Base-by-base conservation (phyloP, 495 filamentous ascomycete genomes). In the Immersiella caudata region DNA sequence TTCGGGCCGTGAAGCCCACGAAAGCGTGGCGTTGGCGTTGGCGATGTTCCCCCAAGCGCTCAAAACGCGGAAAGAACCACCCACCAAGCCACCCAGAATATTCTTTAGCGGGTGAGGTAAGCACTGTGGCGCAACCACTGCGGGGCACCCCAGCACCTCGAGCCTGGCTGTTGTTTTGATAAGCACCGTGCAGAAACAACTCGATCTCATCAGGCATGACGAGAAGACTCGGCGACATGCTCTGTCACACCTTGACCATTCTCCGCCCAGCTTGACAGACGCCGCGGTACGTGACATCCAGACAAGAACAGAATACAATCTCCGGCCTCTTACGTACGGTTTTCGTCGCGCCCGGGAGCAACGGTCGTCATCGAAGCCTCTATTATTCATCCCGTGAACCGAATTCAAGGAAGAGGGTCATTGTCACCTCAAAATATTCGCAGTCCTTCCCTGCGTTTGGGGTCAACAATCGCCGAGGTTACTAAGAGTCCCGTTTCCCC, bases 1-100 rank as follows among this genome's bases (percentile, higher is more conserved):
- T 64, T 64, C 61, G 61, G 61, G 25, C 61, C 61, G 61, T 54
- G 50, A 35, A 64, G 22, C 40, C 61, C 61, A 22, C 12, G 24
- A 33, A 9, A 22, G 46, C 20, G 58, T 18, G 16, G 55, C 24
- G 21, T 9, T 18, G 21, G n/a, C 14, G 8, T 8, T 35, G 56
- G 18, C 40, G 40, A 18, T 49, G 18, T 18, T 3, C 12, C 49
- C 16, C 16, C 49, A 12, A 33, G 29, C 8, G 29, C 29, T 8
- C 29, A 33, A 33, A 33, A 33, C 29, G 29, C 29, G 29, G 29
- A 33, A 33, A 33, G 29, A 33, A 33, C 29, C 29, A 33, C 29
- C 29, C 29, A 33, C 29, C 29, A 52, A 52, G 49, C 49, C 49
- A 52, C 49, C 49, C 18, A 52, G 49, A 52, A 52, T 22, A 52